Percentiles rank a stretch among this genome's conserved stretches.
Conservation (phyloP, 208 protist genomes). For the Crithidia acanthocephali region DNA sequence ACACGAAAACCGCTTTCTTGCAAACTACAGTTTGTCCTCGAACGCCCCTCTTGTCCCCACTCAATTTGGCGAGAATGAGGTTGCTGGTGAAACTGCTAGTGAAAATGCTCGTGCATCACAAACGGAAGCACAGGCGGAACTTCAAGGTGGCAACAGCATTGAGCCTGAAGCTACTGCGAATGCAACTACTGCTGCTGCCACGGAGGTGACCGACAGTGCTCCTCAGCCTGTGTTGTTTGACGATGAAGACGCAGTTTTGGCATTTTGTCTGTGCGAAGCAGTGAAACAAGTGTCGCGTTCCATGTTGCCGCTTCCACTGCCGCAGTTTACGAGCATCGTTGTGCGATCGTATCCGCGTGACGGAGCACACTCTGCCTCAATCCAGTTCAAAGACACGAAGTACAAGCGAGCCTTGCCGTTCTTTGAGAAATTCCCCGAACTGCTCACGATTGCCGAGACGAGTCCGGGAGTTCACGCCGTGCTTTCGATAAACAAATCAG, state of each 20-base stretch:
- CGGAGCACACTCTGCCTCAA: conserved; percentile 22
- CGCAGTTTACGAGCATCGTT: conserved; percentile 64
- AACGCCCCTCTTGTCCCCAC: conserved; percentile 18
- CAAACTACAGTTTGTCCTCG: conserved; percentile 25
- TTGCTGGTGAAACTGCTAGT: background rate
- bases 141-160: no score
- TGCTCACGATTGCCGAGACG: conserved; percentile 53
- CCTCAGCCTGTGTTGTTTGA: conserved; percentile 25
- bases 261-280: conserved; percentile 72
- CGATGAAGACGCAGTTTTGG: conserved; percentile 43
- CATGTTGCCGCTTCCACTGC: conserved; percentile 58
- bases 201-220: no score
- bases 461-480: conserved; percentile 52
- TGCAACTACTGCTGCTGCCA: background rate
- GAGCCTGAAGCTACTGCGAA: background rate
- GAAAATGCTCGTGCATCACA: no score
- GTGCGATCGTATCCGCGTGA: conserved; percentile 52
- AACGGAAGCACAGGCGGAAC: no score
- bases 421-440: conserved; percentile 42
- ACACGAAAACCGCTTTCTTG: conserved; percentile 46
- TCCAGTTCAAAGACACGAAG: conserved; percentile 75
- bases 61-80: conserved; percentile 37
- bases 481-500: conserved; percentile 47
- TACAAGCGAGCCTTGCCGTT: conserved; percentile 72
- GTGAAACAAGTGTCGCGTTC: conserved; percentile 39